These are phyloP conservation scores for Nemania abortiva DNA, from an alignment of 2,329 filamentous ascomycete species.

Conservation along the genomic window DNA sequence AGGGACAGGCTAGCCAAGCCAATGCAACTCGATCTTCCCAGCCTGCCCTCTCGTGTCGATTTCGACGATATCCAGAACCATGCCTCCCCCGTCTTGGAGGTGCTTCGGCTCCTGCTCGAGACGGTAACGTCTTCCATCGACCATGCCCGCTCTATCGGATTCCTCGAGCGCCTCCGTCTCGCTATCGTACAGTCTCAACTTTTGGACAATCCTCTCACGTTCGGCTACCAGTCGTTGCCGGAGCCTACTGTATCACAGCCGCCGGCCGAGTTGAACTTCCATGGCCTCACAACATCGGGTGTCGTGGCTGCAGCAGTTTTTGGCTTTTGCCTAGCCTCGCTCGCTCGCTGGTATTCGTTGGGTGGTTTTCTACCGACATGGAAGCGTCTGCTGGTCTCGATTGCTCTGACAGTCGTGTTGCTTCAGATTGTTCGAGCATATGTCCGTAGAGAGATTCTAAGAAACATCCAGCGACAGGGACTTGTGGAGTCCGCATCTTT, in stretches of 20 bases:
- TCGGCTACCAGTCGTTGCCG: slow-evolving; percentile 44
- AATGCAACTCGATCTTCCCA: slow-evolving; percentile 46
- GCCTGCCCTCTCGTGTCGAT: slow-evolving; percentile 43
- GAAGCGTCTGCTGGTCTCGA: slow-evolving; percentile 45
- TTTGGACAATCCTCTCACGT: slow-evolving; percentile 50
- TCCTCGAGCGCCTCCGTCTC: slow-evolving; percentile 52
- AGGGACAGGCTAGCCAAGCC: slow-evolving; percentile 47
- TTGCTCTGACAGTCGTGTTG: slow-evolving; percentile 39
- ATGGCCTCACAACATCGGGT: slow-evolving; percentile 49
- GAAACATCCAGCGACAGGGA: slow-evolving; percentile 51
- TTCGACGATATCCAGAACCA: slow-evolving; percentile 47
- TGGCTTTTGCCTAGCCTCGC: slow-evolving; percentile 47
- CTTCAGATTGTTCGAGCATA: slow-evolving; percentile 47
- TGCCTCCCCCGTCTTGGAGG: slow-evolving; percentile 46
- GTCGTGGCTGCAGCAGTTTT: slow-evolving; percentile 49
- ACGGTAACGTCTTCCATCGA: slow-evolving; percentile 52
- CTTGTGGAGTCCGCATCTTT: slow-evolving; percentile 48
- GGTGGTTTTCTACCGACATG: slow-evolving; percentile 48
- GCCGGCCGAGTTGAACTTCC: slow-evolving; percentile 42
- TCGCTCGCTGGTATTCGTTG: slow-evolving; percentile 49
- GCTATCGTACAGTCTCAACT: slow-evolving; percentile 52
- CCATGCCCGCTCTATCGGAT: slow-evolving; percentile 49
- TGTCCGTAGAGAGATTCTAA: slow-evolving; percentile 49
- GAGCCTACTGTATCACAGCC: slow-evolving; percentile 42
- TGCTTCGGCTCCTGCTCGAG: slow-evolving; percentile 46